Evolutionary conservation across 2,329 filamentous ascomycete genomes (phyloP), one percentile per base, ranked within the genome.

Genomic region (Phoma herbarum): DNA sequence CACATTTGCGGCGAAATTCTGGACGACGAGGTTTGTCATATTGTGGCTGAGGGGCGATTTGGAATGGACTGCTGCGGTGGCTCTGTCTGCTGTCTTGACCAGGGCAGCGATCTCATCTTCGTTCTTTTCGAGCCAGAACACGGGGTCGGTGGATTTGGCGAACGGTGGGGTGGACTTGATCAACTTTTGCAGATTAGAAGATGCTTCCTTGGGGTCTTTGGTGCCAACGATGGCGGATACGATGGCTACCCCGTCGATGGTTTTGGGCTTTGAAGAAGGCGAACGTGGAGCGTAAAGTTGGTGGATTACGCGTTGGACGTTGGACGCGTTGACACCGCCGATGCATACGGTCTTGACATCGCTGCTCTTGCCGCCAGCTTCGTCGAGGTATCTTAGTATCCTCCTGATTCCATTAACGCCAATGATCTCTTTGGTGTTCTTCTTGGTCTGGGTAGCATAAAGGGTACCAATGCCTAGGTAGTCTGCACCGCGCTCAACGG

Each of bases 1-100:
- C 3, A 97, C 89, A 72, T 96, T 97, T 51, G 95, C 94, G 16
- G 93, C 91, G 70, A 98, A 91, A 79, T 97, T 97, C 72, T 97
- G 93, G 22, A 97, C 94, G 0, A 98, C 94, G 51, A 93, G 84
- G 75, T 98, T 98, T 52, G 95, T 98, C 92, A 98, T 98, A 79
- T 97, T 97, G 79, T 98, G 94, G 49, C 90, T 90, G 22, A 98
- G 83, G 0, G 93, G 93, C 56, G 85, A 88, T 42, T 79, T 82
- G 2, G 81, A 75, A 5, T 85, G 85, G 46, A 97, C 84, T 6
- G 83, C 81, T 59, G 80, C 81, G 42, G 96, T 81, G 18, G 90
- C 78, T 3, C 67, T 39, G 70, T 65, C 49, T 10, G 70, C 63
- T 28, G 69, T 51, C 26, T 55, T 18, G 16, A 63, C 39, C 26